Evolutionary conservation across 495 filamentous ascomycete genomes (phyloP), one percentile per base, ranked within the genome.

Genomic region (Hypoxylon cercidicola): DNA sequence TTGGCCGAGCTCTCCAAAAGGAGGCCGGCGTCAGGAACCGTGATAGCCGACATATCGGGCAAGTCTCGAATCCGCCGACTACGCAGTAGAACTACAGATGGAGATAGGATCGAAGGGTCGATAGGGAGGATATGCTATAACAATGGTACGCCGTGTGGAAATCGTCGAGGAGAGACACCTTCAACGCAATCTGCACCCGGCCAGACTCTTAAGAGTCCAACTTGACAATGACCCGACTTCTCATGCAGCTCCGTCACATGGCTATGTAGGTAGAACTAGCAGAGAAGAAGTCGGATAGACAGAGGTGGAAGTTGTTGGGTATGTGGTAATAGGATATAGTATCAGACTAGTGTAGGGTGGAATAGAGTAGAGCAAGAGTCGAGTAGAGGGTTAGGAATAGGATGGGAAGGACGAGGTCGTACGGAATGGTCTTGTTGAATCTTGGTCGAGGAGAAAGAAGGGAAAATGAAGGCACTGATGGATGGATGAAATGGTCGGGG

Each of bases 1-100:
- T 67, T 74, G 46, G 73, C 66, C 57, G 78, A 74, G 71, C 77
- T 74, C 66, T 81, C 79, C 59, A 83, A 58, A 55, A 77, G 60
- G 62, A 83, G 68, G 69, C 81, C 81, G 50, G 58, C 54, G 12
- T 80, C 76, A 50, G 79, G 74, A 57, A 83, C 68, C 41, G 72
- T 60, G 56, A 83, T 68, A 63, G 64, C 70, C 72, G 71, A 39
- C 71, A 74, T 74, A 39, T 48, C 46, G 53, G 41, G 16, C 20
- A 15, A 52, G 45, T 40, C 52, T 69, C 44, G 63, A 54, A 43
- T 56, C 12, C 23, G 34, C 45, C 40, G 34, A 43, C 19, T 64
- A 61, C 37, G 30, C 10, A 32, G 30, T 32, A 11, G 30, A 10
- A 32, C 7, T 32, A 32, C 30, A 32, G 30, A 11, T 44, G 23